Base-by-base conservation (phyloP, 2,329 filamentous ascomycete genomes). In the Sporothrix schenckii region DNA sequence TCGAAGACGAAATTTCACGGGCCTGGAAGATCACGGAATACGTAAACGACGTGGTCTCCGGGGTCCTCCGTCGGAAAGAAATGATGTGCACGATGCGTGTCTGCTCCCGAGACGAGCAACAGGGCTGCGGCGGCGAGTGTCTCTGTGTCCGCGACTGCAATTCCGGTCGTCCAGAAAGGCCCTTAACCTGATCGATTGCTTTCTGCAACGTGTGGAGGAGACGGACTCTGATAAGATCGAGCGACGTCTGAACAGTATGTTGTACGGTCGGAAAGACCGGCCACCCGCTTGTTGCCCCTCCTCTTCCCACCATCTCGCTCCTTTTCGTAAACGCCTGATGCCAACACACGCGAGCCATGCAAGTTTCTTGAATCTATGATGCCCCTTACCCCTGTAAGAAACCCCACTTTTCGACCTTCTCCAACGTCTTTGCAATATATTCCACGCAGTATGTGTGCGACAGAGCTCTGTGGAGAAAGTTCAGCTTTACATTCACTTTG, bases 341-440 rank as follows among this genome's bases (percentile, higher is more conserved):
- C n/a, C 27, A 6, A 49, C 41, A 2, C 19, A 19, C 44, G 34
- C 34, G 34, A 34, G 34, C 49, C 19, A 24, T 21, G 9, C 14
- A 53, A 53, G 49, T n/a, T 21, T 5, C 50, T 13, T 53, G 50
- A 34, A 44, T 60, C 56, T 34, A 41, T 60, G 56, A 41, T 61
- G 56, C 34, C 56, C 7, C 34, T 61, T 58, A 24, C 44, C 63
- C 63, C 30, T 66, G 60, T 47, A 52, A 66, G 27, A 21, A 27
- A 27, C 65, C 47, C 65, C 65, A 67, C 65, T 67, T 67, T 34
- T 34, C 47, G 44, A n/a, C 41, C 11, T 50, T 67, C 65, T 67
- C 19, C 19, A 54, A 53, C 50, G 50, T 24, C 27, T 34, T 54
- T 56, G 49, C 47, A 24, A 24, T 24, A 30, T 30, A 30, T 30